Conservation (phyloP, 106 monocot species). For the Dendrobium huoshanense region DNA sequence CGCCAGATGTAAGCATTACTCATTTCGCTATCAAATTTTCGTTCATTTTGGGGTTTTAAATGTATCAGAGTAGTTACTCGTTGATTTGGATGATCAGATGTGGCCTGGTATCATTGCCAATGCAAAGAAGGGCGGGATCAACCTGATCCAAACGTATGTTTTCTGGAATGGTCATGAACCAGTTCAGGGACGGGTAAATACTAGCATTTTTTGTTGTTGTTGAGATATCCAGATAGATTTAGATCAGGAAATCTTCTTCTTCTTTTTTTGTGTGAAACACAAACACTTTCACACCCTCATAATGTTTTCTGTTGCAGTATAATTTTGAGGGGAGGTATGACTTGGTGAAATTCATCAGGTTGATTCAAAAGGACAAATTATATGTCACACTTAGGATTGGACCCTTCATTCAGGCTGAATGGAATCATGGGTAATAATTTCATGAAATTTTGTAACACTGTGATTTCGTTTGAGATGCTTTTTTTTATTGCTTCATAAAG, state of each 20-base stretch:
- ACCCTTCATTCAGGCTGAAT: conserved; percentile 86
- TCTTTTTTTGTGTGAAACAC: too few relatives aligned
- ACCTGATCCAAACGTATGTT: conserved; percentile 51
- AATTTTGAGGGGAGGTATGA: conserved; percentile 71
- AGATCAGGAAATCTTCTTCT: too few relatives aligned
- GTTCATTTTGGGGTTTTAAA: too few relatives aligned
- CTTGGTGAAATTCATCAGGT: conserved; percentile 69
- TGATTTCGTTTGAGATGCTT: too few relatives aligned
- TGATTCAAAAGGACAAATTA: conserved; percentile 47
- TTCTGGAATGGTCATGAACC: conserved; percentile 84
- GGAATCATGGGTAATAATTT: conserved; percentile 55
- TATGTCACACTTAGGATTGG: conserved; percentile 63
- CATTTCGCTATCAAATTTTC: not conserved
- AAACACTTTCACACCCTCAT: too few relatives aligned
- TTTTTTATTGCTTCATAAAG: too few relatives aligned
- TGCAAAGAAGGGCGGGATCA: conserved; percentile 44
- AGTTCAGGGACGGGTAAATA: conserved; percentile 34
- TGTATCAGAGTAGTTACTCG: too few relatives aligned
- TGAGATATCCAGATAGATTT: too few relatives aligned
- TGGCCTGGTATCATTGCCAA: conserved; percentile 35
- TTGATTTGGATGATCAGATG: conserved; percentile 27
- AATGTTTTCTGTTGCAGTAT: conserved; percentile 38
- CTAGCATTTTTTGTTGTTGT: not conserved
- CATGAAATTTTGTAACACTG: not conserved
- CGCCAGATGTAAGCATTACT: conserved; percentile 10